Evolutionary conservation across 768 basidiomycete genomes (phyloP).

Genomic region (Mycena epipterygia): DNA sequence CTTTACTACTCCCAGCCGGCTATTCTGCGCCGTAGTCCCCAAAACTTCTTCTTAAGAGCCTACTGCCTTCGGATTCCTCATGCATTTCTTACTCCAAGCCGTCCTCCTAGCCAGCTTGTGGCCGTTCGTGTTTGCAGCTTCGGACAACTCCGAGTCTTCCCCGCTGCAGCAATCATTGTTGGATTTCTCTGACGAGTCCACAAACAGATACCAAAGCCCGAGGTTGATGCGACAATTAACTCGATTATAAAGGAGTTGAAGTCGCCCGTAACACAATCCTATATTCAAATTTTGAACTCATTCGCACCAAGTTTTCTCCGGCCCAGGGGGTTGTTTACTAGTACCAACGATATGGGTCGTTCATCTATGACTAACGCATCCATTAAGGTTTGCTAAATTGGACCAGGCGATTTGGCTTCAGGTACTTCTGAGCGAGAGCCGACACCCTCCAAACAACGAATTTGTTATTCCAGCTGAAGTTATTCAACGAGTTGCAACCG

Average conservation of each 20-base stretch:
- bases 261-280: conserved; percentile 9
- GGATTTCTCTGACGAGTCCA: background rate
- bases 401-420: conserved; percentile 39
- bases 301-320: background rate
- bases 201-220: background rate
- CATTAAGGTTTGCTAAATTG: background rate
- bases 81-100: too few relatives aligned
- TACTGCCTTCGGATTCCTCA: too few relatives aligned
- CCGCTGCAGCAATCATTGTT: background rate
- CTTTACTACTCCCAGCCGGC: too few relatives aligned
- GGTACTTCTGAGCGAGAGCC: conserved; percentile 24
- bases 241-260: conserved; percentile 26
- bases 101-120: too few relatives aligned
- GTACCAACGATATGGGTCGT: conserved; percentile 37
- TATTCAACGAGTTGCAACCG: conserved; percentile 29
- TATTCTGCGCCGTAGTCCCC: too few relatives aligned
- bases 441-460: conserved; percentile 29
- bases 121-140: too few relatives aligned
- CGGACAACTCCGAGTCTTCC: too few relatives aligned
- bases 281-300: background rate
- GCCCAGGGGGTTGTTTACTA: conserved; percentile 40
- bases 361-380: background rate
- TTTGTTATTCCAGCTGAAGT: conserved; percentile 36
- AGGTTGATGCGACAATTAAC: conserved; percentile 26
- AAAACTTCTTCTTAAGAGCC: too few relatives aligned